Conservation (phyloP, 441 rosid genomes). For the Erodium texanum region DNA sequence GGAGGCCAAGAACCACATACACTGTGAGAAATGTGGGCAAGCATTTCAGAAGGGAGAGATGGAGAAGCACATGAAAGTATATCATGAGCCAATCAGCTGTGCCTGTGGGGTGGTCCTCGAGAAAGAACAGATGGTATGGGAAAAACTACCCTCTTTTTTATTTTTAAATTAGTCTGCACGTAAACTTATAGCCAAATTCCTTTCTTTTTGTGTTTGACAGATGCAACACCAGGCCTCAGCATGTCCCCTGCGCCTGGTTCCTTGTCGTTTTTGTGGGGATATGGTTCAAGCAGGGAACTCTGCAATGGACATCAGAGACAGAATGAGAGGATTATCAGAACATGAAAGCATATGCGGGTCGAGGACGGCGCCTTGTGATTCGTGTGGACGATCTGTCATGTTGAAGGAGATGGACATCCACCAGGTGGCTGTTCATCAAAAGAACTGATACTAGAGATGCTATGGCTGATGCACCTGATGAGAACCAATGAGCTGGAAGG, state of each 20-base stretch:
- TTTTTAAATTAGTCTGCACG: background rate
- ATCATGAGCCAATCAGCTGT: conserved; percentile 71
- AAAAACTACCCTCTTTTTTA: background rate
- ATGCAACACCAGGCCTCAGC: conserved; percentile 70
- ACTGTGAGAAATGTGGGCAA: conserved; percentile 73
- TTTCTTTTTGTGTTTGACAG: conserved; percentile 24
- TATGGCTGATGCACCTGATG: too few species aligned
- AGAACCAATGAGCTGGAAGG: background rate
- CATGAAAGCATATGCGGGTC: conserved; percentile 89
- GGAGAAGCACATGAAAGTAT: conserved; percentile 88
- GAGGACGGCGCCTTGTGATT: conserved; percentile 83
- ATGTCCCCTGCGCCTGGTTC: conserved; percentile 57
- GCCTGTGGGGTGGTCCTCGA: conserved; percentile 74
- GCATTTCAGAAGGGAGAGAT: conserved; percentile 69
- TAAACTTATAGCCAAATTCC: background rate
- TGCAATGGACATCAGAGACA: conserved; percentile 62
- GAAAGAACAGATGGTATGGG: conserved; percentile 74
- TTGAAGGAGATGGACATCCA: conserved; percentile 95
- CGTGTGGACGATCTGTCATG: conserved; percentile 89
- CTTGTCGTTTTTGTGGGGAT: conserved; percentile 85
- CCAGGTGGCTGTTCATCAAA: conserved; percentile 76
- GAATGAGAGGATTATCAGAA: conserved; percentile 74
- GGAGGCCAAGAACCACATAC: conserved; percentile 64
- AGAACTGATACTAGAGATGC: conserved; percentile 28
- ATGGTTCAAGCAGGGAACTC: conserved; percentile 81